A percentile compares a stretch with the other conserved stretches of the same genome.
These are phyloP conservation scores for Venustampulla echinocandica DNA, from an alignment of 495 filamentous ascomycete genomes.

Conservation along the genomic window DNA sequence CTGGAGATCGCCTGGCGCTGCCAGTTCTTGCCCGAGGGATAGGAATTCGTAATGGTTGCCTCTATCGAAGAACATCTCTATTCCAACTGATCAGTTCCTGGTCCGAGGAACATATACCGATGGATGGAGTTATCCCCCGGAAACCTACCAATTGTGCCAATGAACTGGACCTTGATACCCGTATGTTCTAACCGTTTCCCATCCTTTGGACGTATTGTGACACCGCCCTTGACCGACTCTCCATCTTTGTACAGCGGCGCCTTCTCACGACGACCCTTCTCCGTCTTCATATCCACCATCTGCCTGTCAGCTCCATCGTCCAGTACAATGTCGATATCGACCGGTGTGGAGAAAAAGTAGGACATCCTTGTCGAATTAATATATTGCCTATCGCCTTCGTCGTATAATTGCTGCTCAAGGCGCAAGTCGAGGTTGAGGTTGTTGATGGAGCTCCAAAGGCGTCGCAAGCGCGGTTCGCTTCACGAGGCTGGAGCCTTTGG, in stretches of 20 bases:
- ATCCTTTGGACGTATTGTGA: slow-evolving; percentile 95
- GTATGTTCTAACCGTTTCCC: slow-evolving; percentile 97
- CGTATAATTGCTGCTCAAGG: background rate
- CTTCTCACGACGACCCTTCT: slow-evolving; percentile 95
- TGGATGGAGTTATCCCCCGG: background rate
- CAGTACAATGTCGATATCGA: slow-evolving; percentile 98
- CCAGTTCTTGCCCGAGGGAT: slow-evolving; percentile 89
- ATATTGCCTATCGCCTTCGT: background rate
- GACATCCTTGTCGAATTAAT: slow-evolving; percentile 53
- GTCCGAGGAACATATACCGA: background rate
- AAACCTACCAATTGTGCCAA: slow-evolving; percentile 81
- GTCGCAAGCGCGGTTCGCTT: background rate
- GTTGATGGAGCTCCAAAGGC: background rate
- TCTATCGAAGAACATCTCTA: slow-evolving; percentile 99
- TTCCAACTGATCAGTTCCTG: background rate
- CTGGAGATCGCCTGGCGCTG: slow-evolving; percentile 91
- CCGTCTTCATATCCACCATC: slow-evolving; percentile 94
- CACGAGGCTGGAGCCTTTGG: background rate
- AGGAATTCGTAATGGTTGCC: slow-evolving; percentile 99
- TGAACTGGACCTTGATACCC: slow-evolving; percentile 99
- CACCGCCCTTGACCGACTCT: slow-evolving; percentile 91
- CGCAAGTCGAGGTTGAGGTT: background rate
- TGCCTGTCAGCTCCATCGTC: slow-evolving; percentile 88
- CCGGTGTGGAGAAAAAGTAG: slow-evolving; percentile 94
- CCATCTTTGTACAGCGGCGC: slow-evolving; percentile 96